Percentiles rank a stretch among this genome's conserved stretches.
These are phyloP conservation scores for Berkeleyomyces basicola DNA, from an alignment of 2,329 filamentous ascomycete species.

Conservation along the genomic window DNA sequence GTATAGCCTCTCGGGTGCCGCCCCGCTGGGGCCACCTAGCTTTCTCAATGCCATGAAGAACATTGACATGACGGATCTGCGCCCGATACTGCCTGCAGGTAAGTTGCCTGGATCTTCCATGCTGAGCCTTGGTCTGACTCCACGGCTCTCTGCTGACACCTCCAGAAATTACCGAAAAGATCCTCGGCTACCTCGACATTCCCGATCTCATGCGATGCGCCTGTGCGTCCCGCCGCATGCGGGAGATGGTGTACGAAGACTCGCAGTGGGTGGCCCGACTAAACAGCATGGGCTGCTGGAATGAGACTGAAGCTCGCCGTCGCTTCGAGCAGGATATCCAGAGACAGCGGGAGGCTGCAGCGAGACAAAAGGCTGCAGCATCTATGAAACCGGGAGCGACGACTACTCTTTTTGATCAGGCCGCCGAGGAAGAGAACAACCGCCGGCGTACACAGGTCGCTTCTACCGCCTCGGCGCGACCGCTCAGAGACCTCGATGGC, in stretches of 20 bases:
- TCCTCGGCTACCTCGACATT: slow-evolving; percentile 79
- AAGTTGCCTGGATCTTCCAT: neutral
- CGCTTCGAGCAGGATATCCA: slow-evolving; percentile 58
- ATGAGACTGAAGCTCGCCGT: slow-evolving; percentile 69
- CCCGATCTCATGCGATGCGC: slow-evolving; percentile 75
- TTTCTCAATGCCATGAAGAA: slow-evolving; percentile 65
- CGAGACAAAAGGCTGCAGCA: slow-evolving; percentile 16
- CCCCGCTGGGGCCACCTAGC: slow-evolving; percentile 26
- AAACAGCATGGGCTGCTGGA: slow-evolving; percentile 80
- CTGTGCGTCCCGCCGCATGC: slow-evolving; percentile 66
- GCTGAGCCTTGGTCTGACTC: neutral
- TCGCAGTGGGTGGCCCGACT: slow-evolving; percentile 82
- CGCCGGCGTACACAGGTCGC: slow-evolving; percentile 18
- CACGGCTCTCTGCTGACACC: neutral
- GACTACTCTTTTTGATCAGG: slow-evolving; percentile 59
- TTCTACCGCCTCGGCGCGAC: slow-evolving; percentile 9
- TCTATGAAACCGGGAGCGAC: slow-evolving; percentile 18
- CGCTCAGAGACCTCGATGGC: slow-evolving; percentile 36
- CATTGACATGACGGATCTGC: slow-evolving; percentile 63
- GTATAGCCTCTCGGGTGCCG: slow-evolving; percentile 26
- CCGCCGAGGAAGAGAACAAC: slow-evolving; percentile 36
- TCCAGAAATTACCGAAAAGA: slow-evolving; percentile 67
- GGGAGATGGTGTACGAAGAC: slow-evolving; percentile 98
- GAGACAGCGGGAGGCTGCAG: slow-evolving; percentile 39
- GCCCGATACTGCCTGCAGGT: slow-evolving; percentile 58